Evolutionary conservation across 495 filamentous ascomycete species (phyloP), one percentile per base, ranked within the genome.

Genomic region (Jackrogersella minutella): DNA sequence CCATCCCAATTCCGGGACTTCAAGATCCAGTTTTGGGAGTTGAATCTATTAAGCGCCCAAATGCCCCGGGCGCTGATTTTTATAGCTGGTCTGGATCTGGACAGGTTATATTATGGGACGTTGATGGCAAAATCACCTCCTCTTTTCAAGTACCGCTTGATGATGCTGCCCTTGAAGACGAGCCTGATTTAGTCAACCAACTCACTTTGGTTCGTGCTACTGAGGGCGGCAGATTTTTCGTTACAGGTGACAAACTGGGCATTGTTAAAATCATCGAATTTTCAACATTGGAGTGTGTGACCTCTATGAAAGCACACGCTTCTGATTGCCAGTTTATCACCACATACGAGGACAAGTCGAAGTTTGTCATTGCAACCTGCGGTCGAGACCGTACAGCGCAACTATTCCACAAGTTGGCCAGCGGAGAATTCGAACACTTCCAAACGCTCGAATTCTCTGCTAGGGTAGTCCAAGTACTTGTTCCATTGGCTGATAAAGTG

Each of bases 341-440:
- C 6, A 79, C 93, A 30, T 83, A 82, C 59, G 83, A 88, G 58
- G 81, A 79, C 41, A 74, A 82, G 13, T 75, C 79, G 2, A 80
- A 78, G 39, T 74, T 81, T 9, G 75, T 97, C 47, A 80, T 98
- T 41, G 92, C 90, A 17, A 92, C 87, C 19, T 91, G 88, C 71
- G 90, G 93, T 33, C 86, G 94, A 66, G 95, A 99, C 78, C 89
- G 95, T 41, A 96, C 89, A 47, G 85, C 95, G 17, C 95, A 99
- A 75, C 81, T 98, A 16, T 98, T 97, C 74, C 81, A 86, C 55
- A 84, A 84, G 69, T 75, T 74, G 28, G 77, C 80, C 0, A 79
- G 79, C 0, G 78, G 79, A 5, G 63, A 54, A 8, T 80, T 82
- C 58, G 78, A 81, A 62, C 80, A 82, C 56, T 82, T 84, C 30